Base-by-base conservation (phyloP, 345 rosid species). In the Anacardium occidentale region DNA sequence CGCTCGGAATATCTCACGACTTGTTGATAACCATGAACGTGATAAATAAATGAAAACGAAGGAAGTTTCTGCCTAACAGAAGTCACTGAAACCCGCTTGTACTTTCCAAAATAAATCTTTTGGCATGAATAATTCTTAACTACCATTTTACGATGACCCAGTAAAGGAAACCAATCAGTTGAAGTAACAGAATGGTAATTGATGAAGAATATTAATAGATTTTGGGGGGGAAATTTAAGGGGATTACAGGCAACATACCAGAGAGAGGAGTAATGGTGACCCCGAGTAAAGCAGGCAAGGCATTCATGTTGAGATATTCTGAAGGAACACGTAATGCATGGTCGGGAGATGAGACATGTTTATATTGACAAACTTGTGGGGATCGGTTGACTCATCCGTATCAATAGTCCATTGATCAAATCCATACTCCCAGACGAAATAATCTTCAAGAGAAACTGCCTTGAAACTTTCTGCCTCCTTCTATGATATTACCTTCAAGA, bases 391-490 rank as follows among this genome's bases (percentile, higher is more conserved):
- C 62, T 68, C 54, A 0, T 54, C n/a, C n/a, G 9, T 54, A 37
- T 5, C 22, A 57, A 21, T 5, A n/a, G 34, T 40, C 48, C 60
- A 22, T 26, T 4, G 55, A 45, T 47, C 24, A 32, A 40, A 40
- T 67, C 71, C 60, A 34, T 68, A n/a, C n/a, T n/a, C n/a, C n/a
- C n/a, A n/a, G n/a, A 32, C 2, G 4, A 32, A 32, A 32, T 32
- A 32, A 2, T 32, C 4, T 1, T 2, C 34, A 8, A 5, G 42
- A 37, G 73, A 69, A 70, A 11, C 56, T 70, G 44, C 65, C 20
- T 24, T 45, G 73, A 58, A 70, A 58, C 45, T 34, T 26, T 58
- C 56, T 0, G 7, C n/a, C 63, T 70, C 65, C 45, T 69, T 57
- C 73, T 61, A 11, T 5, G 65, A 70, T 3, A 29, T 24, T 53